Conservation (phyloP, 208 protist species). For the Trypanosoma mega region DNA sequence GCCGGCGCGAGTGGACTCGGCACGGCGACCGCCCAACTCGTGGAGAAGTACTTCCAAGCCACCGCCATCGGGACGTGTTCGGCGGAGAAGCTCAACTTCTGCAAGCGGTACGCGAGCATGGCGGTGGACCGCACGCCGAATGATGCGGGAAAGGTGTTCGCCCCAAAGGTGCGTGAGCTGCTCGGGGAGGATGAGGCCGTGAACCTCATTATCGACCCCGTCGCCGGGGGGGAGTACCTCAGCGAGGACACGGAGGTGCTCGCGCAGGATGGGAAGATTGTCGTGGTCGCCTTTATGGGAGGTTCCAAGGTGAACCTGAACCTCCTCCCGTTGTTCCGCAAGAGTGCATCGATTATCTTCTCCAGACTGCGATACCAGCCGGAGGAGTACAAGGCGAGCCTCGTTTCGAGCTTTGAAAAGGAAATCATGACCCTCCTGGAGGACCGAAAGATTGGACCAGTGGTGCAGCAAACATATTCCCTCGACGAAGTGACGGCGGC, state of each 20-base stretch:
- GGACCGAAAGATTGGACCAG: constrained; percentile 50
- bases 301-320: constrained; percentile 56
- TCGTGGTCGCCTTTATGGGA: constrained; percentile 71
- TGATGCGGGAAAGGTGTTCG: constrained; percentile 62
- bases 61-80: constrained; percentile 65
- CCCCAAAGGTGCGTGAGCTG: constrained; percentile 51
- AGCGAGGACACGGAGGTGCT: constrained; percentile 56
- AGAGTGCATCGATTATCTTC: constrained; percentile 66
- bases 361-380: constrained; percentile 66
- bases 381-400: constrained; percentile 52
- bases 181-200: constrained; percentile 45
- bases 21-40: constrained; percentile 76
- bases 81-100: constrained; percentile 68
- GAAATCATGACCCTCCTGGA: constrained; percentile 61
- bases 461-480: constrained; percentile 64
- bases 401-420: constrained; percentile 53
- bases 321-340: constrained; percentile 56
- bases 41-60: constrained; percentile 74
- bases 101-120: constrained; percentile 58
- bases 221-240: constrained; percentile 77
- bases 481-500: constrained; percentile 68
- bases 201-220: constrained; percentile 77
- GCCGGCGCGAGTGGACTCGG: constrained; percentile 90
- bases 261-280: constrained; percentile 61
- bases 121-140: constrained; percentile 62